phyloP scores from a whole-genome alignment of 176 grass and related monocot genomes.

The Olyra latifolia region DNA sequence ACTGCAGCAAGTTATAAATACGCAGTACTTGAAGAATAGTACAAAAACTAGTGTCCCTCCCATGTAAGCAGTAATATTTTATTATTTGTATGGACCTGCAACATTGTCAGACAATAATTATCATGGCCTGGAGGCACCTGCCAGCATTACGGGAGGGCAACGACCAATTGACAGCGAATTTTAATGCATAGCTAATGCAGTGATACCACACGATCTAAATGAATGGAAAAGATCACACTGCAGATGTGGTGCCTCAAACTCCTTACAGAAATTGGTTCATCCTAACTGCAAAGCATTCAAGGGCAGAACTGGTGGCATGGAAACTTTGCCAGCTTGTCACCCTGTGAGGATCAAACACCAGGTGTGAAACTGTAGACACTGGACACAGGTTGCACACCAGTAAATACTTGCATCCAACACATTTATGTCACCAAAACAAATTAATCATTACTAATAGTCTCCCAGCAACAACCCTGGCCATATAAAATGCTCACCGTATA shows the following conservation, averaged over 20 bases:
- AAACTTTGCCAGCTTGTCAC: slow-evolving; percentile 6
- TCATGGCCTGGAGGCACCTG: slow-evolving; percentile 9
- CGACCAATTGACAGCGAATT: background rate
- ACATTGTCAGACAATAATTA: slow-evolving; percentile 21
- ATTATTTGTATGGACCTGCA: slow-evolving; percentile 23
- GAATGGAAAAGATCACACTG: background rate
- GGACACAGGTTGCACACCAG: background rate
- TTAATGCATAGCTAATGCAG: background rate
- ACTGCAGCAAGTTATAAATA: slow-evolving; percentile 18
- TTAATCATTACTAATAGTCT: background rate
- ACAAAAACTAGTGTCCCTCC: background rate
- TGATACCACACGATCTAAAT: background rate
- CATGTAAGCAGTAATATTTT: slow-evolving; percentile 24
- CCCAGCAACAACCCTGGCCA: background rate
- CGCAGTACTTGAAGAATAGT: background rate
- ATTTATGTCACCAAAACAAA: background rate
- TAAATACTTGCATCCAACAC: slow-evolving; percentile 18
- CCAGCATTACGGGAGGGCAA: background rate
- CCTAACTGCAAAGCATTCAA: slow-evolving; percentile 29
- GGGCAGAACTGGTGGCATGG: background rate
- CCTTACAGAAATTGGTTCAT: slow-evolving; percentile 12
- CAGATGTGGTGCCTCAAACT: background rate
- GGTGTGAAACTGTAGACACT: slow-evolving; percentile 11
- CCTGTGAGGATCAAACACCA: slow-evolving; percentile 16
- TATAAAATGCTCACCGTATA: background rate